phyloP scores from a whole-genome alignment of 148 eudicot genomes.

The Cornus suecica region DNA sequence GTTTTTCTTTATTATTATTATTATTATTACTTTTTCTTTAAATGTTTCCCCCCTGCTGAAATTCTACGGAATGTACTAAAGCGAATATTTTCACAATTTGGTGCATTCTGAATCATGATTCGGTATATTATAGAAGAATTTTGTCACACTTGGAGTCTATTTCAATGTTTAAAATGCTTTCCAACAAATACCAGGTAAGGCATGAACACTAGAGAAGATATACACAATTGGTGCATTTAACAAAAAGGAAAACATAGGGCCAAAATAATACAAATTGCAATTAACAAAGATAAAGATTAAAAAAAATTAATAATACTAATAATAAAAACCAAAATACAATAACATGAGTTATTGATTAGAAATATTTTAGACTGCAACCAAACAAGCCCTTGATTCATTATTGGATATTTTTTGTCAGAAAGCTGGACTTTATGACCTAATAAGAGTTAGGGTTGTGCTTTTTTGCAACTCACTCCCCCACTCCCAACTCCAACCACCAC shows the following conservation, averaged over 20 bases:
- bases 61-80: neutral
- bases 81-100: neutral
- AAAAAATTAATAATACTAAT: too few species aligned
- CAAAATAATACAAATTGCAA: neutral
- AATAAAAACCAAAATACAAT: neutral
- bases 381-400: neutral
- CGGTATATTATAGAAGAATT: neutral
- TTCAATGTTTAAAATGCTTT: neutral
- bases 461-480: neutral
- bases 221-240: neutral
- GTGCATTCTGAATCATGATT: neutral
- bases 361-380: neutral
- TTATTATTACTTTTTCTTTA: too few species aligned
- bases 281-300: too few species aligned
- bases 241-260: neutral
- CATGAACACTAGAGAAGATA: neutral
- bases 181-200: neutral
- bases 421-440: neutral
- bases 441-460: neutral
- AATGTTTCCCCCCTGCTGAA: neutral
- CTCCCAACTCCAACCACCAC: too few species aligned
- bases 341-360: too few species aligned
- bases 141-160: neutral
- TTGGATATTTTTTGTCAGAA: neutral
- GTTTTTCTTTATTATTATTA: neutral